Evolutionary conservation across 805 yeast species (phyloP).

Genomic region (Sungouiella blattae): DNA sequence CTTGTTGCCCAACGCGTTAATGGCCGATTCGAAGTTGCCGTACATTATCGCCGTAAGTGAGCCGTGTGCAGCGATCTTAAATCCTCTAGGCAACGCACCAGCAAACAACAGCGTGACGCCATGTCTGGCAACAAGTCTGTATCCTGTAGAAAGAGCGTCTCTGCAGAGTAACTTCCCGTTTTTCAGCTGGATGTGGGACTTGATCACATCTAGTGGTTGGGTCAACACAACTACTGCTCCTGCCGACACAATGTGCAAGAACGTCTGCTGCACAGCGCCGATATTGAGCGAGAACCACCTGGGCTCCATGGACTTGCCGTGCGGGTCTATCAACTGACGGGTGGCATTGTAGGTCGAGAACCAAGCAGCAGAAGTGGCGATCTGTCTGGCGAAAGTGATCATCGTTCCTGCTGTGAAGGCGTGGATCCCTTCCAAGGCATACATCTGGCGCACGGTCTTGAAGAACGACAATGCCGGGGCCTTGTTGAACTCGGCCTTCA

Average conservation of each 20-base stretch:
- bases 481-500: constrained; percentile 37
- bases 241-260: constrained; percentile 58
- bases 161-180: constrained; percentile 56
- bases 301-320: constrained; percentile 21
- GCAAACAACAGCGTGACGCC: constrained; percentile 32
- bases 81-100: constrained; percentile 55
- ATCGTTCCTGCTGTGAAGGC: constrained; percentile 82
- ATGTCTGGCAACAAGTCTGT: constrained; percentile 20
- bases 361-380: constrained; percentile 74
- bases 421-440: constrained; percentile 62
- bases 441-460: constrained; percentile 61
- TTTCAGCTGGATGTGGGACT: constrained; percentile 81
- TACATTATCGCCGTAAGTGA: constrained; percentile 66
- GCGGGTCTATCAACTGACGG: constrained; percentile 66
- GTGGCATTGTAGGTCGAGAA: constrained; percentile 78
- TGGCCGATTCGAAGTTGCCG: constrained; percentile 44
- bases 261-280: constrained; percentile 41
- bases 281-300: constrained; percentile 46
- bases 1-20: constrained; percentile 13
- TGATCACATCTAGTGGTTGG: constrained; percentile 86
- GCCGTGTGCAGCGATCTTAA: constrained; percentile 69
- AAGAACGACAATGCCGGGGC: constrained; percentile 53
- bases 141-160: constrained; percentile 50
- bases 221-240: constrained; percentile 71
- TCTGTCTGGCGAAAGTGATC: constrained; percentile 81